phyloP scores from a whole-genome alignment of 1,284 basidiomycete species.

The Sanghuangporus baumii region DNA sequence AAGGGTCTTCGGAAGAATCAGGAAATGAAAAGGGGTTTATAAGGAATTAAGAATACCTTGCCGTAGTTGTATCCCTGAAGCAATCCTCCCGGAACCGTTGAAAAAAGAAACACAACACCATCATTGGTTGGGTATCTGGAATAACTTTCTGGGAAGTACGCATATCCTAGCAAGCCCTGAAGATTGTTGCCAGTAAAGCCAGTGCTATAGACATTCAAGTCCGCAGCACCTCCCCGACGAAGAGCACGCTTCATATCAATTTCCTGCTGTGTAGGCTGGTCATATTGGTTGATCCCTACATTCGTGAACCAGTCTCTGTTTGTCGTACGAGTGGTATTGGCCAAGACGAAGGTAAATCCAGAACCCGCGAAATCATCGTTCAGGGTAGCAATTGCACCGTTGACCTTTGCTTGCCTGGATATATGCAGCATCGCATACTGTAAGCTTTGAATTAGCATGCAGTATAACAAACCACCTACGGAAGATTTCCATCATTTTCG shows the following conservation, averaged over 20 bases:
- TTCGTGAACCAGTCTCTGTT: slow-evolving; percentile 45
- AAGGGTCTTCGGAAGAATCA: slow-evolving; percentile 31
- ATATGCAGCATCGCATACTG: slow-evolving; percentile 16
- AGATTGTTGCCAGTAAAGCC: slow-evolving; percentile 33
- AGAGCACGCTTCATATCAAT: slow-evolving; percentile 47
- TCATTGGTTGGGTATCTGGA: slow-evolving; percentile 35
- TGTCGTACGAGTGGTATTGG: slow-evolving; percentile 34
- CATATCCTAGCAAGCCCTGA: slow-evolving; percentile 42
- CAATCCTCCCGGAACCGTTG: slow-evolving; percentile 45
- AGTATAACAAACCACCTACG: slow-evolving; percentile 27
- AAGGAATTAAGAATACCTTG: slow-evolving; percentile 19
- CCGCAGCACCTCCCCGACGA: slow-evolving; percentile 35
- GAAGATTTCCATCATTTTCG: slow-evolving; percentile 38
- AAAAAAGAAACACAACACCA: slow-evolving; percentile 45
- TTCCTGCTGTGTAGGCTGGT: too few relatives aligned
- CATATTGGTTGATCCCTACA: slow-evolving; percentile 24
- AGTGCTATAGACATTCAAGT: slow-evolving; percentile 49
- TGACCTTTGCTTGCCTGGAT: slow-evolving; percentile 33
- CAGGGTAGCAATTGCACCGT: slow-evolving; percentile 39
- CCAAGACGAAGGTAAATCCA: slow-evolving; percentile 42
- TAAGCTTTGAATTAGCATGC: neutral
- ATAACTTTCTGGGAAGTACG: slow-evolving; percentile 45
- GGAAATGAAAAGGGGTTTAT: neutral
- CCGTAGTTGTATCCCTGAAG: slow-evolving; percentile 43
- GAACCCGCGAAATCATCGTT: slow-evolving; percentile 40